Conservation (phyloP, 2,329 filamentous ascomycete species). For the Sporothrix sp. region DNA sequence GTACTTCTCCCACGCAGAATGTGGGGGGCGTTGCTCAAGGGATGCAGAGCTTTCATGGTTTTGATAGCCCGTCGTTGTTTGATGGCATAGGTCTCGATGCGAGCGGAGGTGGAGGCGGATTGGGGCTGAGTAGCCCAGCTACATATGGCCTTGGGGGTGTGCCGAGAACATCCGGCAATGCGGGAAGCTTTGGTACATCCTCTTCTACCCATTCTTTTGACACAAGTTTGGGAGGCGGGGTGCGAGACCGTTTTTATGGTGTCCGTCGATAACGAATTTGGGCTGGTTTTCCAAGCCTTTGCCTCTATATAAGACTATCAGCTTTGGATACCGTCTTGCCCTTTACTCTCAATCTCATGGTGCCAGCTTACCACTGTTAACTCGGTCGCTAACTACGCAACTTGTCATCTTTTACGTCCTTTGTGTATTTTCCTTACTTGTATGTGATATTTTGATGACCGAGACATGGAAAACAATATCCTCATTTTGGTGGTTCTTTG, state of each 20-base stretch:
- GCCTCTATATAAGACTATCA: no score
- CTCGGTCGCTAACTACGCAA: no score
- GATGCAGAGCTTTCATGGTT: constrained; percentile 19
- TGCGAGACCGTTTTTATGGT: constrained; percentile 19
- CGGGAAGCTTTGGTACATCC: constrained; percentile 11
- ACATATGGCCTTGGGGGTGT: constrained; percentile 22
- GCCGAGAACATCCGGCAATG: constrained; percentile 20
- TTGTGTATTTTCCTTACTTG: no score
- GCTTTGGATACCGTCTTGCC: no score
- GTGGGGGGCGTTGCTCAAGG: constrained; percentile 11
- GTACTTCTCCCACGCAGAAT: constrained; percentile 10
- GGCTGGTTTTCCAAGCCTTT: no score
- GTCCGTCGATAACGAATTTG: constrained; percentile 9
- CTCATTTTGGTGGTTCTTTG: no score
- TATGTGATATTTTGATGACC: no score
- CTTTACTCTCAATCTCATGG: no score
- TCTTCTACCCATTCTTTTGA: constrained; percentile 22
- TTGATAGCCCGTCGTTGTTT: constrained; percentile 17
- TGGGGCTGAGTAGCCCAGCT: constrained; percentile 19
- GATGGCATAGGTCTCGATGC: constrained; percentile 25
- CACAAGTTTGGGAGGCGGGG: constrained; percentile 12
- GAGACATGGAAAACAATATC: no score
- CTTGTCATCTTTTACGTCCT: no score
- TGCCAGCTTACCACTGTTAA: no score
- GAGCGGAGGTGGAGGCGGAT: constrained; percentile 18